Conservation (phyloP, 768 basidiomycete genomes). For the Tricholoma sp. region DNA sequence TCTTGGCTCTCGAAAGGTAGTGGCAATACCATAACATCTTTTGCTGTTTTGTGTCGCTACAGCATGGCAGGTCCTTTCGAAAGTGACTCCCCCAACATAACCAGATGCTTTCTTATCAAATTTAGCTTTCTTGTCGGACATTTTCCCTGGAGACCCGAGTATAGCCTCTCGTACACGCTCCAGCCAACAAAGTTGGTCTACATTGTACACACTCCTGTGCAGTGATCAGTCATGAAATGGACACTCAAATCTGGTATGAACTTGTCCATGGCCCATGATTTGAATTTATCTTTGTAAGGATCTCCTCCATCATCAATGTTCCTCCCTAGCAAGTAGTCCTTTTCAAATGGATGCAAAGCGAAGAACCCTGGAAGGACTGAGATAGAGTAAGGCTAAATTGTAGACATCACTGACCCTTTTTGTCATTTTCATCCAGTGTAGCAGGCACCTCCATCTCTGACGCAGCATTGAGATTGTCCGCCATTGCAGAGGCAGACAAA, state of each 20-base stretch:
- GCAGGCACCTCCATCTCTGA: background rate
- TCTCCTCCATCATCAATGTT: background rate
- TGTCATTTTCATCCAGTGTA: background rate
- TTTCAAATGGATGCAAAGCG: background rate
- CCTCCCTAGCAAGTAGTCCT: background rate
- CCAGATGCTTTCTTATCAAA: background rate
- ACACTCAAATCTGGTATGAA: background rate
- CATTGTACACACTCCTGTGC: background rate
- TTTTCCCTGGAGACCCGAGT: background rate
- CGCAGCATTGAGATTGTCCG: background rate
- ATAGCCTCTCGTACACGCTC: background rate
- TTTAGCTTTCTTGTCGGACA: background rate
- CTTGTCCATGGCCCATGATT: background rate
- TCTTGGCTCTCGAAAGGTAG: background rate
- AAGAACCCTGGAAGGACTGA: background rate
- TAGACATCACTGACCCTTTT: background rate
- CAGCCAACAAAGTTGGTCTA: background rate
- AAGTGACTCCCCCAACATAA: background rate
- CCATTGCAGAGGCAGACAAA: background rate
- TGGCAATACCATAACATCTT: background rate
- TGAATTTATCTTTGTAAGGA: background rate
- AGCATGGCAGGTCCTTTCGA: background rate
- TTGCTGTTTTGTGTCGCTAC: background rate
- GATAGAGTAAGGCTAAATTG: background rate
- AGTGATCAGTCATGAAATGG: background rate